Evolutionary conservation across 2,329 filamentous ascomycete genomes (phyloP), one percentile per base, ranked within the genome.

Genomic region (Aspergillus ochraceus): DNA sequence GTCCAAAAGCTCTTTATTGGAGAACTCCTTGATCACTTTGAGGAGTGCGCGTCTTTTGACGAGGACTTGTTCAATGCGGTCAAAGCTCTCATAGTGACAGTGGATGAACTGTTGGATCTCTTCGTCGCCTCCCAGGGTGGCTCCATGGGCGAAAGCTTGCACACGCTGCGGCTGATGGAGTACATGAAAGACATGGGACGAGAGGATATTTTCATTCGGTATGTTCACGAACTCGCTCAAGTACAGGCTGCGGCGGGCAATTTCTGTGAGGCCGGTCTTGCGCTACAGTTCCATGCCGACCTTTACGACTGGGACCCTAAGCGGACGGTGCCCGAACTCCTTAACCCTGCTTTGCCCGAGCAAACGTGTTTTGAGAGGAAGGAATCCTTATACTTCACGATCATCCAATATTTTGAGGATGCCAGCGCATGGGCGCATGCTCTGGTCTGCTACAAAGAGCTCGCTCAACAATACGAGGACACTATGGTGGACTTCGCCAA

Each of bases 111-210:
- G 66, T 81, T 99, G 42, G 92, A 97, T 72, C 86, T 99, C 47
- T 83, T 99, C 19, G 90, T 96, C 26, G 92, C 91, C 5, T 93
- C 97, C 0, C 91, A 97, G 72, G 90, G 89, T 66, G 88, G 88
- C 0, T 91, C 78, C 20, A 76, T 79, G 4, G 89, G 87, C 49
- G 92, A 97, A 70, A 90, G 96, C 64, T 91, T 97, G 76, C 92
- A 97, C 74, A 91, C 92, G 0, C 80, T 98, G 54, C 87, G 91
- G 58, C 81, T 98, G 26, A 97, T 98, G 93, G 92, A 97, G 68
- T 98, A 97, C 77, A 84, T 98, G 67, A 90, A 92, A 65, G 92
- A 97, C 71, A 96, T 97, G 89, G 91, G 96, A 66, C 96, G 96
- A 71, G 92, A 97, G 73, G 93, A 97, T 70, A 97, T 97, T 59